phyloP scores from a whole-genome alignment of 2,329 filamentous ascomycete species.

The Pseudofabraea citricarpa region DNA sequence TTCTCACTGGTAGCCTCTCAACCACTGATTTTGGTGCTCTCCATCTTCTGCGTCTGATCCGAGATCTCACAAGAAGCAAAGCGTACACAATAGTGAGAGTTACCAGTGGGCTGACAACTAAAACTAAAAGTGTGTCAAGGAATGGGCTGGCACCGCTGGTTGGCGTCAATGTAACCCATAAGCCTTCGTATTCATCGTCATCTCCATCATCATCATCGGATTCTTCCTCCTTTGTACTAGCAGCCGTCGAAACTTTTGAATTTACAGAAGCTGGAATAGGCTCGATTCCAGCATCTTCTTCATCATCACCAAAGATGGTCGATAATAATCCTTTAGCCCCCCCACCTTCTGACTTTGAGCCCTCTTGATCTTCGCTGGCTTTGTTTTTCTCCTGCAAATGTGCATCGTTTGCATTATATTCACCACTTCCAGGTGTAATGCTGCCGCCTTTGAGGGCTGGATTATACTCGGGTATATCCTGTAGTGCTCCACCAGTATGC shows the following conservation, averaged over 20 bases:
- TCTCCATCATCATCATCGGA: constrained; percentile 23
- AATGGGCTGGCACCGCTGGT: constrained; percentile 88
- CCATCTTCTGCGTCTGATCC: constrained; percentile 86
- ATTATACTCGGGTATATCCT: constrained; percentile 27
- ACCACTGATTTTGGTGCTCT: constrained; percentile 96
- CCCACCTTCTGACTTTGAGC: constrained; percentile 8
- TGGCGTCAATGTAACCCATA: constrained; percentile 96
- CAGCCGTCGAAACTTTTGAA: constrained; percentile 14
- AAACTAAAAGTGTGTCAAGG: constrained; percentile 90
- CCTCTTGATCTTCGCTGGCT: constrained; percentile 17
- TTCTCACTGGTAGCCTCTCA: constrained; percentile 88
- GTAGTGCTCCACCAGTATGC: constrained; percentile 19
- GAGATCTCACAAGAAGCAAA: constrained; percentile 78
- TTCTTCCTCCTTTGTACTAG: constrained; percentile 2
- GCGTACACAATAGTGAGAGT: constrained; percentile 92
- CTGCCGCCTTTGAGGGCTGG: constrained; percentile 53
- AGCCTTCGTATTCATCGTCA: constrained; percentile 60
- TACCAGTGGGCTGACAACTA: constrained; percentile 91
- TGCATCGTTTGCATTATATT: constrained; percentile 44
- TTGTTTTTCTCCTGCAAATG: constrained; percentile 20
- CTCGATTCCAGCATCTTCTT: constrained; percentile 31
- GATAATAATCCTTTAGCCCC: constrained; percentile 37
- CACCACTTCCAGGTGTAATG: constrained; percentile 67
- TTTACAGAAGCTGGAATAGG: constrained; percentile 21
- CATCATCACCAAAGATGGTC: constrained; percentile 45